Evolutionary conservation across 208 protist species (phyloP).

Genomic region (Trypanosoma cruzi): DNA sequence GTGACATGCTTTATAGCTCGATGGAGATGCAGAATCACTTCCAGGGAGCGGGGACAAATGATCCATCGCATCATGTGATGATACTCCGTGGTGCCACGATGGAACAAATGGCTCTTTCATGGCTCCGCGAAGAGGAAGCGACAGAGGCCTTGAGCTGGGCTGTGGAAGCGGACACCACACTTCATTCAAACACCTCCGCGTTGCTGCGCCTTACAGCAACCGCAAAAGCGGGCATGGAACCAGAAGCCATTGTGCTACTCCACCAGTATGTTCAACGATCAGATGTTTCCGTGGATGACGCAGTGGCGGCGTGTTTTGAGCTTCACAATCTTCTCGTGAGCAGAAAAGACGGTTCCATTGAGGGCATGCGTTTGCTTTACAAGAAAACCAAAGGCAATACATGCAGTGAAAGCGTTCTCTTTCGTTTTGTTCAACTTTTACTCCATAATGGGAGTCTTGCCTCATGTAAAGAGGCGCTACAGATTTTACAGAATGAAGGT

Average conservation of each 20-base stretch:
- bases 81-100: slow-evolving; percentile 26
- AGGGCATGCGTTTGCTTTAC: slow-evolving; percentile 25
- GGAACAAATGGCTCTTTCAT: slow-evolving; percentile 33
- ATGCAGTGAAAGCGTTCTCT: slow-evolving; percentile 19
- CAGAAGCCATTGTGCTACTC: slow-evolving; percentile 18
- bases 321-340: slow-evolving; percentile 28
- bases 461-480: slow-evolving; percentile 21
- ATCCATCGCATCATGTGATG: slow-evolving; percentile 18
- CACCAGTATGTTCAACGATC: slow-evolving; percentile 29
- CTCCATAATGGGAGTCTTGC: slow-evolving; percentile 14
- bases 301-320: slow-evolving; percentile 33
- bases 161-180: slow-evolving; percentile 17
- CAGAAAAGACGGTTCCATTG: slow-evolving; percentile 14
- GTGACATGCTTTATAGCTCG: slow-evolving; percentile 24
- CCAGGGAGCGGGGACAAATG: slow-evolving; percentile 1
- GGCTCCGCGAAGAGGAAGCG: slow-evolving; percentile 28
- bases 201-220: slow-evolving; percentile 25
- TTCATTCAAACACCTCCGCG: slow-evolving; percentile 25
- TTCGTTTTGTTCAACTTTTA: slow-evolving; percentile 31
- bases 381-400: slow-evolving; percentile 10
- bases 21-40: slow-evolving; percentile 30
- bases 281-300: slow-evolving; percentile 28
- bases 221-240: slow-evolving; percentile 18
- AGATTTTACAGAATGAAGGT: slow-evolving; percentile 26
- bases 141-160: slow-evolving; percentile 23